phyloP scores from a whole-genome alignment of 2,329 filamentous ascomycete genomes.

The Microdochium bolleyi region DNA sequence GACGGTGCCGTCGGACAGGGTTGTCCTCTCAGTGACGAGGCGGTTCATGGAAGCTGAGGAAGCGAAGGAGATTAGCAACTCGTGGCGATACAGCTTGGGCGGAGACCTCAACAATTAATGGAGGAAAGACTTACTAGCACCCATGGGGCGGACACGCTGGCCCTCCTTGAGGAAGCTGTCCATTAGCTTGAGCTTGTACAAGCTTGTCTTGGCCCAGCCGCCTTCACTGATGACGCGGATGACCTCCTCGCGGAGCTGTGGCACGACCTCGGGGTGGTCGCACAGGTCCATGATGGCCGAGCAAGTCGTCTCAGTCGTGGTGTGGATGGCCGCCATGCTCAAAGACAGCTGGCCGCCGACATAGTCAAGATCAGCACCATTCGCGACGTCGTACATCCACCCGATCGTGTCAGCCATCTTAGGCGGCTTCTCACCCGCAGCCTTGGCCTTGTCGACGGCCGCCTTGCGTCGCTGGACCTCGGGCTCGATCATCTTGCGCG shows the following conservation, averaged over 20 bases:
- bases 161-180: conserved; percentile 33
- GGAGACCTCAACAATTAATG: no score
- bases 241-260: conserved; percentile 36
- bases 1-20: conserved; percentile 18
- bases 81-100: not conserved
- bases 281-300: conserved; percentile 35
- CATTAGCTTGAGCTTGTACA: conserved; percentile 25
- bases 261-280: conserved; percentile 30
- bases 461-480: conserved; percentile 19
- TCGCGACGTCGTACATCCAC: conserved; percentile 31
- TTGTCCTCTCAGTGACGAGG: conserved; percentile 14
- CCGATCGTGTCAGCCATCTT: conserved; percentile 30
- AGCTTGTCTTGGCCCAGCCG: conserved; percentile 22
- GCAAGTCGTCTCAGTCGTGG: conserved; percentile 25
- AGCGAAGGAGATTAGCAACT: not conserved
- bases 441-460: conserved; percentile 13
- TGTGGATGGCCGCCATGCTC: conserved; percentile 32
- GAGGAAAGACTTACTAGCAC: conserved; percentile 12
- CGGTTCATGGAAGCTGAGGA: conserved; percentile 19
- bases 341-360: conserved; percentile 25
- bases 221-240: conserved; percentile 18
- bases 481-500: conserved; percentile 23
- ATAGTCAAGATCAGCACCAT: conserved; percentile 20
- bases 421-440: conserved; percentile 17
- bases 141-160: conserved; percentile 20